phyloP scores from a whole-genome alignment of 768 basidiomycete species.

The Tricholoma bakamatsutake region DNA sequence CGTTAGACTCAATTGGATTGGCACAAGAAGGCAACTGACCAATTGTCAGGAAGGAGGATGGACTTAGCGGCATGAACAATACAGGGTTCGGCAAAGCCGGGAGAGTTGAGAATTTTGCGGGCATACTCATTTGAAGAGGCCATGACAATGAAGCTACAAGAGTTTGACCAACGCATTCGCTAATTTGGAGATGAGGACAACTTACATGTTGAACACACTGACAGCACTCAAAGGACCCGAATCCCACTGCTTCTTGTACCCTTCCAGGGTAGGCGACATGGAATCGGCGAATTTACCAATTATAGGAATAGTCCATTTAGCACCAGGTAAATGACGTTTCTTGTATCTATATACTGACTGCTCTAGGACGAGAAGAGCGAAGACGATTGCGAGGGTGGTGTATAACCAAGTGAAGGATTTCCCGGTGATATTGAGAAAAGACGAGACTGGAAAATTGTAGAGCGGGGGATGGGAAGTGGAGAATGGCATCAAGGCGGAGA shows the following conservation, averaged over 20 bases:
- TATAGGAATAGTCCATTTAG: constrained; percentile 91
- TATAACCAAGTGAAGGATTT: constrained; percentile 49
- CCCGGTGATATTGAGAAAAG: constrained; percentile 34
- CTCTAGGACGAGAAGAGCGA: constrained; percentile 77
- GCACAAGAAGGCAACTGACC: constrained; percentile 37
- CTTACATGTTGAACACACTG: constrained; percentile 97
- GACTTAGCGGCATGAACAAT: constrained; percentile 89
- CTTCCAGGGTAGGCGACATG: constrained; percentile 84
- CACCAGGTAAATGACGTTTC: constrained; percentile 85
- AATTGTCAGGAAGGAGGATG: constrained; percentile 81
- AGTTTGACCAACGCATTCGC: constrained; percentile 2
- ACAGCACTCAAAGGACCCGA: constrained; percentile 82
- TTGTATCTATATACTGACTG: constrained; percentile 86
- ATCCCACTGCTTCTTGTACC: constrained; percentile 90
- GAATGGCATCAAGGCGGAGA: constrained; percentile 37
- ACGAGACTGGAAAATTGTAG: constrained; percentile 41
- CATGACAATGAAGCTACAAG: constrained; percentile 92
- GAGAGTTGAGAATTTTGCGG: constrained; percentile 95
- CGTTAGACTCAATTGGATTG: not conserved
- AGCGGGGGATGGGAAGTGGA: constrained; percentile 34
- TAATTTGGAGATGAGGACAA: constrained; percentile 4
- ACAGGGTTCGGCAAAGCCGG: constrained; percentile 87
- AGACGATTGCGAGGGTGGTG: constrained; percentile 63
- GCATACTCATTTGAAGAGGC: constrained; percentile 90
- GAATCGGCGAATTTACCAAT: constrained; percentile 97